A percentile compares a stretch with the other conserved stretches of the same genome.
phyloP scores from a whole-genome alignment of 164 flowering plant species.

The Brasenia schreberi region DNA sequence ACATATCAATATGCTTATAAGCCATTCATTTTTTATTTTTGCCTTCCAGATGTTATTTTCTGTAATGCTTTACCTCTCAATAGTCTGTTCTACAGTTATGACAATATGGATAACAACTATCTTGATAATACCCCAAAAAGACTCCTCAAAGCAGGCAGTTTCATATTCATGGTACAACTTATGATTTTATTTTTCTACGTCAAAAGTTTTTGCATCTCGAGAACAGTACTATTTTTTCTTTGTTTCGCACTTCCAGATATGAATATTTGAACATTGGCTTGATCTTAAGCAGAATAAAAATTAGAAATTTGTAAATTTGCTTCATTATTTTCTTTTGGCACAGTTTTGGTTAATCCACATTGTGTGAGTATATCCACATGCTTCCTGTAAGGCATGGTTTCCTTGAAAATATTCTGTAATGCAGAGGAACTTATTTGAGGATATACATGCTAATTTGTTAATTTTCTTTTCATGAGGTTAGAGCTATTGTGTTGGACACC shows the following conservation, averaged over 20 bases:
- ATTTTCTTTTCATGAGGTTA: conserved; percentile 17
- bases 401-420: no score
- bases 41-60: neutral
- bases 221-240: no score
- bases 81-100: neutral
- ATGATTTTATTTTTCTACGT: neutral
- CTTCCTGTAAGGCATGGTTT: no score
- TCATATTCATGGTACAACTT: neutral
- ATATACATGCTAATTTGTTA: neutral
- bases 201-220: no score
- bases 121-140: no score
- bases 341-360: neutral
- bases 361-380: neutral
- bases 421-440: neutral
- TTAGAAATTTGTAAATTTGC: no score
- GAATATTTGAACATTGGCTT: no score
- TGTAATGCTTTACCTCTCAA: neutral
- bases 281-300: no score
- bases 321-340: neutral
- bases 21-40: neutral
- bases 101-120: neutral
- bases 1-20: no score
- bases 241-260: no score
- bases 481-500: conserved; percentile 78
- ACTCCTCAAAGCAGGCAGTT: neutral